phyloP scores from a whole-genome alignment of 2,329 filamentous ascomycete genomes.

The Fusarium nelsonii region DNA sequence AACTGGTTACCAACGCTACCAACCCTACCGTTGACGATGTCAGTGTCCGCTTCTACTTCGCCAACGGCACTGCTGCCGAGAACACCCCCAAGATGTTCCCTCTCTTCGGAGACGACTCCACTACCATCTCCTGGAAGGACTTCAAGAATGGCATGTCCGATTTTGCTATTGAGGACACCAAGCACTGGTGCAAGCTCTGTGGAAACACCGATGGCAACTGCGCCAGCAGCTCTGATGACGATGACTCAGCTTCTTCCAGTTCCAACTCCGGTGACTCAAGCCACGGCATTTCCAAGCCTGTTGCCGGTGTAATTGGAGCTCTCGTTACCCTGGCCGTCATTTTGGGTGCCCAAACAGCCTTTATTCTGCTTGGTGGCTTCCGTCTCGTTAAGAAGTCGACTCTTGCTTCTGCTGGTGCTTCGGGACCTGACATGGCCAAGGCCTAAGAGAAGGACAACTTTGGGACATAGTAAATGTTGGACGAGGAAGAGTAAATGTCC shows the following conservation, averaged over 20 bases:
- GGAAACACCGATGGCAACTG: slow-evolving; percentile 78
- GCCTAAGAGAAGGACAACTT: slow-evolving; percentile 24
- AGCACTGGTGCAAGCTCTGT: slow-evolving; percentile 80
- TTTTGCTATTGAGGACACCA: slow-evolving; percentile 74
- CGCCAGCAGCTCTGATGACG: slow-evolving; percentile 53
- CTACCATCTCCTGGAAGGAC: slow-evolving; percentile 73
- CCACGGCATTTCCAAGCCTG: slow-evolving; percentile 71
- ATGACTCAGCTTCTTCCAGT: slow-evolving; percentile 34
- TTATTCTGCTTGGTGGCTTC: slow-evolving; percentile 59
- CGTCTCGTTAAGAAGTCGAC: slow-evolving; percentile 63
- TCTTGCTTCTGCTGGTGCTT: slow-evolving; percentile 35
- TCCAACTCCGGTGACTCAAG: slow-evolving; percentile 36
- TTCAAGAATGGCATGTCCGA: slow-evolving; percentile 74
- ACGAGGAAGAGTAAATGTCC: not conserved
- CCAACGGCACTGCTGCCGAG: slow-evolving; percentile 67
- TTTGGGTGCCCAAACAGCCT: slow-evolving; percentile 58
- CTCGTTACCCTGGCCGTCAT: slow-evolving; percentile 69
- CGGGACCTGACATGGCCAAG: slow-evolving; percentile 39
- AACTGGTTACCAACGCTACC: slow-evolving; percentile 71
- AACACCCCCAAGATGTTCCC: slow-evolving; percentile 67
- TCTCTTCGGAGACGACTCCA: slow-evolving; percentile 69
- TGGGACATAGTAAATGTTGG: not conserved
- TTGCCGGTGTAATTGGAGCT: slow-evolving; percentile 87
- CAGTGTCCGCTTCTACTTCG: slow-evolving; percentile 71
- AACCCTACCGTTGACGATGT: slow-evolving; percentile 62